A percentile compares a stretch with the other conserved stretches of the same genome.
These are phyloP conservation scores for Collybia mongolica DNA, from an alignment of 768 basidiomycete species.

Conservation along the genomic window DNA sequence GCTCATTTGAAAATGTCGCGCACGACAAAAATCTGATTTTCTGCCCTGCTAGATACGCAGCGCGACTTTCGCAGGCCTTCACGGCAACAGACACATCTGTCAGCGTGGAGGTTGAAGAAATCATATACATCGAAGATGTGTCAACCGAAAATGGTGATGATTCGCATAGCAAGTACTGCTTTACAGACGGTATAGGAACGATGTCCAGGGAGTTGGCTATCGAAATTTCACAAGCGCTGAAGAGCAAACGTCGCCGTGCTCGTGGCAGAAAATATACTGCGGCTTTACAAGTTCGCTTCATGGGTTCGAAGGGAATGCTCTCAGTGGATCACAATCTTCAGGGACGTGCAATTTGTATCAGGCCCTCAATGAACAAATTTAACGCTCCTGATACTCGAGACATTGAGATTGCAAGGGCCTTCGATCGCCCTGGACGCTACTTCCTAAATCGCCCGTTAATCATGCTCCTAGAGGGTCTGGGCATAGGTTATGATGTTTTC, in stretches of 20 bases:
- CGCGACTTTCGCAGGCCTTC: conserved; percentile 72
- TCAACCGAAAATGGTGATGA: conserved; percentile 5
- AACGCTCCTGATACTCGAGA: conserved; percentile 30
- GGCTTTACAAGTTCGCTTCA: conserved; percentile 60
- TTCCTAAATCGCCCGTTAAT: conserved; percentile 65
- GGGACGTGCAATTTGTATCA: conserved; percentile 34
- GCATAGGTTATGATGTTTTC: conserved; percentile 49
- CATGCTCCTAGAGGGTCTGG: conserved; percentile 57
- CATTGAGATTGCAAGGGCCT: conserved; percentile 49
- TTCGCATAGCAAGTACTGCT: conserved; percentile 36
- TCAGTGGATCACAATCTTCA: conserved; percentile 35
- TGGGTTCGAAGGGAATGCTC: conserved; percentile 59
- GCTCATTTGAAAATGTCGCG: conserved; percentile 46
- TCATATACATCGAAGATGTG: conserved; percentile 38
- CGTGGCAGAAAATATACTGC: conserved; percentile 37
- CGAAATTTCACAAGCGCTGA: conserved; percentile 44
- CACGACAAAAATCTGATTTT: conserved; percentile 47
- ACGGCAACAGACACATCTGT: conserved; percentile 68
- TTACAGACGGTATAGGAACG: conserved; percentile 74
- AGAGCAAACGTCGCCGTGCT: conserved; percentile 32
- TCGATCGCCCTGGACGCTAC: conserved; percentile 55
- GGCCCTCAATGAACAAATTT: conserved; percentile 51
- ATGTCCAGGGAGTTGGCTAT: conserved; percentile 54
- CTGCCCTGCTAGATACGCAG: conserved; percentile 71
- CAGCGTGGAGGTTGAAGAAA: conserved; percentile 43